Evolutionary conservation across 2,329 filamentous ascomycete species (phyloP), one percentile per base, ranked within the genome.

Genomic region (Magnaporthales sp.): DNA sequence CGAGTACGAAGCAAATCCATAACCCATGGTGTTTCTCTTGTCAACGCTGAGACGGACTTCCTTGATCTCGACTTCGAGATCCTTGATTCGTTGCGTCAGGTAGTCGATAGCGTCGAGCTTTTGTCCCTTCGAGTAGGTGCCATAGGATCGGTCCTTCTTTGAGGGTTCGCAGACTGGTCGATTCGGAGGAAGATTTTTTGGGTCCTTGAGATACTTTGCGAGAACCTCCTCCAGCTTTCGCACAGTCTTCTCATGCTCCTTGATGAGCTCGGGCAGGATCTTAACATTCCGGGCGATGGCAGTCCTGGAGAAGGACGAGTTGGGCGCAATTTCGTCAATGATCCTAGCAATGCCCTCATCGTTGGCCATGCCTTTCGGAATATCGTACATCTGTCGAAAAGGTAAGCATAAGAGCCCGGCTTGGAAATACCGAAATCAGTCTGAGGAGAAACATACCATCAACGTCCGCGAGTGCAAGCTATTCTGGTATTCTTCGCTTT

Each of bases 21-120:
- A 99, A 0, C 92, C 84, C 84, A 96, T 90, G 19, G 93, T 90
- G 74, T 94, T 92, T 64, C 93, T 88, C 75, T 89, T 92, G 77
- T 98, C 94, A 8, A 99, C 88, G 0, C 88, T 88, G 54, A 87
- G 84, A 13, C 95, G 88, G 1, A 93, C 90, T 69, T 95, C 88
- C 74, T 91, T 92, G 77, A 99, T 93, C 74, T 96, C 87, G 11
- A 87, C 77, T 75, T 98, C 94, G 46, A 99, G 83, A 63, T 89
- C 84, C 71, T 88, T 88, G 74, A 99, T 97, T 22, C 93, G 89
- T 66, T 90, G 86, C 0, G 93, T 96, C 66, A 96, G 82, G 73
- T 97, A 98, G 69, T 97, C 92, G 73, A 99, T 98, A 22, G 95
- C 92, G 74, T 99, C 95, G 4, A 98, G 86, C 75, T 93, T 94